Evolutionary conservation across 139 green algal species (phyloP).

Genomic region (Picochlorum sp.): DNA sequence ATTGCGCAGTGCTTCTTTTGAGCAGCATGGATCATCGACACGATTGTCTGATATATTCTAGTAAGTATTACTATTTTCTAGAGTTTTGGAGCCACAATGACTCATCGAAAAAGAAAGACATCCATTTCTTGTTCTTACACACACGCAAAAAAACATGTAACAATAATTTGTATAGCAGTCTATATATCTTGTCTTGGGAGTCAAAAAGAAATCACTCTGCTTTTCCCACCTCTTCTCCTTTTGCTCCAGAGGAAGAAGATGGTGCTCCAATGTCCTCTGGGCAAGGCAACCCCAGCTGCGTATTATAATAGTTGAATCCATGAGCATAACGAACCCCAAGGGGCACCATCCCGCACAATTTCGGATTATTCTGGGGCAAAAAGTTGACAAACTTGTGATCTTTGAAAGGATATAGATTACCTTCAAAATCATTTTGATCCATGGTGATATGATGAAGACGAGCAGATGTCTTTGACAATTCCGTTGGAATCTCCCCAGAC

Average conservation of each 20-base stretch:
- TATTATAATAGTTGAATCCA: constrained; percentile 27
- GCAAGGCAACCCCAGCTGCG: constrained; percentile 30
- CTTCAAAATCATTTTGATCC: constrained; percentile 20
- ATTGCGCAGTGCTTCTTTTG: constrained; percentile 29
- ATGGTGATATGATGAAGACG: background rate
- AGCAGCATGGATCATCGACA: constrained; percentile 1
- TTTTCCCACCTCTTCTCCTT: too few species aligned
- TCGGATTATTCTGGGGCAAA: constrained; percentile 11
- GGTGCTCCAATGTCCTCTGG: constrained; percentile 17
- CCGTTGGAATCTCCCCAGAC: background rate
- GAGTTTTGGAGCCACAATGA: too few species aligned
- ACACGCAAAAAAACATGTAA: too few species aligned
- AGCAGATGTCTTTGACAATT: background rate
- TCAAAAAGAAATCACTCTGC: too few species aligned
- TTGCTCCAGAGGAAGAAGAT: too few species aligned
- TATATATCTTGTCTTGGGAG: too few species aligned
- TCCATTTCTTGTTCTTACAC: too few species aligned
- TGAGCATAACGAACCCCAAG: constrained; percentile 24
- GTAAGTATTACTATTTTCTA: too few species aligned
- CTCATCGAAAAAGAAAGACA: too few species aligned
- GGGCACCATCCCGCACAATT: constrained; percentile 41
- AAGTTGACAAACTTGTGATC: constrained; percentile 10
- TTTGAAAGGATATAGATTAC: constrained; percentile 21
- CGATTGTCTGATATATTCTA: too few species aligned
- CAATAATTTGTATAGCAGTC: too few species aligned